Base-by-base conservation (phyloP, 768 basidiomycete species). In the Coprinellus micaceus region DNA sequence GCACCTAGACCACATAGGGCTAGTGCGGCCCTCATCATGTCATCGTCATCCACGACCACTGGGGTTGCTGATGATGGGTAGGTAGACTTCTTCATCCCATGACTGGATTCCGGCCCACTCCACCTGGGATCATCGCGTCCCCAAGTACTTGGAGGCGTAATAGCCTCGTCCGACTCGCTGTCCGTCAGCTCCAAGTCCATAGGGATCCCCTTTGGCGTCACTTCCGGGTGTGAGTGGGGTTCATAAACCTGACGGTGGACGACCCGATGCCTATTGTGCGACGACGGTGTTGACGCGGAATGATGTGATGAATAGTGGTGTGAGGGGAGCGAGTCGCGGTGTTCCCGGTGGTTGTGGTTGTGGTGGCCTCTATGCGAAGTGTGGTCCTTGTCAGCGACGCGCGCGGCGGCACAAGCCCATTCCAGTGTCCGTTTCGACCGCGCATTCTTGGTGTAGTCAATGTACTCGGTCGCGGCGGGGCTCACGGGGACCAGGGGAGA, bases 321-420 rank as follows among this genome's bases (percentile, higher is more conserved):
- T 52, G 46, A 13, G 36, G 57, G 33, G 5, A 21, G 58, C 33
- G 33, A 33, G 36, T 15, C 41, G 30, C 43, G 57, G 49, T 37
- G 41, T 4, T 53, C 44, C 15, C 46, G 49, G 49, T 52, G 55
- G 45, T 52, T 55, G 49, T 52, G 55, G 45, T 52, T 55, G 43
- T 46, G 61, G 19, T 50, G 51, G 30, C 22, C 51, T 46, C 40
- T 25, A 17, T 56, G 50, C 48, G 58, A 61, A 33, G 60, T 52
- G 29, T 66, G 70, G 43, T 74, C 73, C 61, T 77, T 82, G 33
- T 77, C 81, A 4, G 75, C 75, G 9, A 81, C 58, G 39, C 82
- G 68, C 2, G 81, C 81, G 22, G 82, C 82, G 2, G 85, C 85
- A 68, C 87, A 89, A 0, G 87, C 87, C 86, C 86, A 89, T 63